phyloP scores from a whole-genome alignment of 129 eudicot species.

The Daucus carota region DNA sequence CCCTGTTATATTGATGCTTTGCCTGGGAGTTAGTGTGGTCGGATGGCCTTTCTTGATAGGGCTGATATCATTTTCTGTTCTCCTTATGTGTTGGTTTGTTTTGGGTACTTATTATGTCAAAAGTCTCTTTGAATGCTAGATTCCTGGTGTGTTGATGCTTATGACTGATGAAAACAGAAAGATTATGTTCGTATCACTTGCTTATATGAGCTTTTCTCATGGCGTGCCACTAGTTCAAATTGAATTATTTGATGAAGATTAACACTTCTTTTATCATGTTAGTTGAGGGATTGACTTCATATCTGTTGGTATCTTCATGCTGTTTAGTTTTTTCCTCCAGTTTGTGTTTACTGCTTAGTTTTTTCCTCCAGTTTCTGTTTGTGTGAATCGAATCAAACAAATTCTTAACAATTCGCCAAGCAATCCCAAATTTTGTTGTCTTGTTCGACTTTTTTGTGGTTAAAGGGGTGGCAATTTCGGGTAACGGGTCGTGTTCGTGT shows the following conservation, averaged over 20 bases:
- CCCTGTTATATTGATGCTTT: conserved; percentile 50
- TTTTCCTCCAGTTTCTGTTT: neutral
- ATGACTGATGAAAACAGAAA: neutral
- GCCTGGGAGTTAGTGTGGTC: conserved; percentile 61
- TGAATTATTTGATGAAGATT: neutral
- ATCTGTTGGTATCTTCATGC: neutral
- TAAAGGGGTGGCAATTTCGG: too few species aligned
- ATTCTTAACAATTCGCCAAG: too few species aligned
- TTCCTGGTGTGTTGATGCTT: neutral
- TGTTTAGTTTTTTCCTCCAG: neutral
- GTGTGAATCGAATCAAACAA: neutral
- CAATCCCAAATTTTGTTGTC: too few species aligned
- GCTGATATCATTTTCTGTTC: conserved; percentile 39
- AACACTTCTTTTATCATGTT: neutral
- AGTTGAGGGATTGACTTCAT: neutral
- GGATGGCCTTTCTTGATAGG: conserved; percentile 84
- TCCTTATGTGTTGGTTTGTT: conserved; percentile 61
- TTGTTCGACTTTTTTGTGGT: too few species aligned
- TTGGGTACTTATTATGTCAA: conserved; percentile 43
- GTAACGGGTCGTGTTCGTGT: too few species aligned
- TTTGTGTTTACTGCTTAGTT: too few species aligned
- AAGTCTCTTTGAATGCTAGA: conserved; percentile 52
- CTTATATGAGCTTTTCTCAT: neutral
- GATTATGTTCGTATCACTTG: neutral
- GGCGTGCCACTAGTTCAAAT: neutral